A percentile compares a stretch with the other conserved stretches of the same genome.
These are phyloP conservation scores for Quercus engelmannii DNA, from an alignment of 306 rosid genomes.

Conservation along the genomic window DNA sequence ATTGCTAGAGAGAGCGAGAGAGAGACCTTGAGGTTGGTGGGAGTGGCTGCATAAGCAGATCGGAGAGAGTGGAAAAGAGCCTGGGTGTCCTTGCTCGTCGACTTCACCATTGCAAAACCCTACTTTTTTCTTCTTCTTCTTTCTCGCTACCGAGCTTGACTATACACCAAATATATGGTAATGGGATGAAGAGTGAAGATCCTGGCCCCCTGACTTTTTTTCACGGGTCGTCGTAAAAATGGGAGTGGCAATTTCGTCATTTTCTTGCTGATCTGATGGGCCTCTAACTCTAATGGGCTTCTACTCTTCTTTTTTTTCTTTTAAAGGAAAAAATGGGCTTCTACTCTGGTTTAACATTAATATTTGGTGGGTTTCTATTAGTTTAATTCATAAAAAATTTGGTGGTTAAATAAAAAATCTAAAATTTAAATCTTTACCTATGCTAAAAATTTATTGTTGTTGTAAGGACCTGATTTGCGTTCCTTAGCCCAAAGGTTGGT, in stretches of 20 bases:
- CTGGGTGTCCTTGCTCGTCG: slow-evolving; percentile 61
- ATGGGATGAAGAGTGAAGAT: neutral
- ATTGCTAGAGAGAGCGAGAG: slow-evolving; percentile 6
- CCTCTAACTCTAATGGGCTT: no score
- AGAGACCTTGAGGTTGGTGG: slow-evolving; percentile 71
- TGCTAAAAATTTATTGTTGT: no score
- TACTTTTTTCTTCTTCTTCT: neutral
- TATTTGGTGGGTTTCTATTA: rapidly evolving
- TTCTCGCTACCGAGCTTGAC: neutral
- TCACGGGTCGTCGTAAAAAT: no score
- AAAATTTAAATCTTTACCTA: rapidly evolving
- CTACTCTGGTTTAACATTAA: no score
- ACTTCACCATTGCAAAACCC: slow-evolving; percentile 30
- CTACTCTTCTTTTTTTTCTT: no score
- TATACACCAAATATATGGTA: neutral
- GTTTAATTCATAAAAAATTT: rapidly evolving
- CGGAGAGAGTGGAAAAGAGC: slow-evolving; percentile 64
- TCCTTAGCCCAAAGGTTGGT: no score
- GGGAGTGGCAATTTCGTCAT: no score
- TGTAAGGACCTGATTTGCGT: no score
- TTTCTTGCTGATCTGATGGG: no score
- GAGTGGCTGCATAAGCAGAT: slow-evolving; percentile 80
- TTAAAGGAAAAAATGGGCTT: no score
- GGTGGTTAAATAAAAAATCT: rapidly evolving
- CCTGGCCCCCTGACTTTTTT: no score